These are phyloP conservation scores for Globisporangium nodosum DNA, from an alignment of 352 stramenopile species.

Conservation along the genomic window DNA sequence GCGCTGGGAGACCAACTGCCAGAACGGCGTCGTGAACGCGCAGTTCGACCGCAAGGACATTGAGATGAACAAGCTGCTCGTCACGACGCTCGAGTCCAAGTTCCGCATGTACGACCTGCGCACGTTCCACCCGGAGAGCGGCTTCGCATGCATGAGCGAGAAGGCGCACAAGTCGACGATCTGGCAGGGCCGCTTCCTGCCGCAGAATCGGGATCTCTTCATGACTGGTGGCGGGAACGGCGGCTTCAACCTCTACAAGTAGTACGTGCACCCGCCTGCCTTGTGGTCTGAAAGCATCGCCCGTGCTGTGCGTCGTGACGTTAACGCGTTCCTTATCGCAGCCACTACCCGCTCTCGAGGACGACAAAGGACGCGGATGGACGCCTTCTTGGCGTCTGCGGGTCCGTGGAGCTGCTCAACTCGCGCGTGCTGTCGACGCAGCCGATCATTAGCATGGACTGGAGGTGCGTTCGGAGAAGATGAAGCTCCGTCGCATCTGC, in stretches of 20 bases:
- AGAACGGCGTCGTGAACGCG: conserved; percentile 94
- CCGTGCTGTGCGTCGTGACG: background rate
- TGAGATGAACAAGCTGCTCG: conserved; percentile 97
- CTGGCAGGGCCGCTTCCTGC: conserved; percentile 92
- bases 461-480: conserved; percentile 49
- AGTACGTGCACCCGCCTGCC: conserved; percentile 43
- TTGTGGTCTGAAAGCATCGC: conserved; percentile 12
- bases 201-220: conserved; percentile 96
- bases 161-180: conserved; percentile 94
- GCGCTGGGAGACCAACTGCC: conserved; percentile 95
- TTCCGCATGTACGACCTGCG: conserved; percentile 94
- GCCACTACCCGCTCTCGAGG: conserved; percentile 77
- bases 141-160: conserved; percentile 90
- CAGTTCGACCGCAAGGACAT: conserved; percentile 97
- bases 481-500: too few species aligned
- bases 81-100: conserved; percentile 95
- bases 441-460: conserved; percentile 96
- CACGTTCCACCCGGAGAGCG: conserved; percentile 89
- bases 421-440: conserved; percentile 94
- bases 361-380: conserved; percentile 84
- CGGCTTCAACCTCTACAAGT: conserved; percentile 97
- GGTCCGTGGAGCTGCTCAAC: conserved; percentile 94
- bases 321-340: conserved; percentile 12
- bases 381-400: conserved; percentile 82
- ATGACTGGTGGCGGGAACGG: conserved; percentile 96